Percentiles rank a stretch among this genome's conserved stretches.
Evolutionary conservation across 2,329 filamentous ascomycete species (phyloP).

Genomic region (Ambrosiella cleistominuta): DNA sequence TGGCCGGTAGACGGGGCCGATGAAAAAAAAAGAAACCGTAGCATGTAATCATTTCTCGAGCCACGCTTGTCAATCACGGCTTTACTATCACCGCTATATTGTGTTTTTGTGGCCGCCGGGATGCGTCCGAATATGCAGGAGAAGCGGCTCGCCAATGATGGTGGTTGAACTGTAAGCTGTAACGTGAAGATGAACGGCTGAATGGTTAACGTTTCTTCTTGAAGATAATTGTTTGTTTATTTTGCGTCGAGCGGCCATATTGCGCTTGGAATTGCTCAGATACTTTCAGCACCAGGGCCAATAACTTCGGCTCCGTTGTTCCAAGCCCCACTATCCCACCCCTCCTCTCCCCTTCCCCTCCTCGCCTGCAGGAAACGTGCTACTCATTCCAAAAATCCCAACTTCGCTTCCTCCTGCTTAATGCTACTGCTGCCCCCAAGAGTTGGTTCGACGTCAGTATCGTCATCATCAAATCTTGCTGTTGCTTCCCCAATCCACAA

Average conservation of each 20-base stretch:
- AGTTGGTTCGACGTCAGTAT: background rate
- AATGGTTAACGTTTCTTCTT: background rate
- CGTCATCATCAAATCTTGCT: background rate
- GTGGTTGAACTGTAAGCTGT: background rate
- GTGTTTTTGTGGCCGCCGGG: background rate
- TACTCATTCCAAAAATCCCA: too few relatives aligned
- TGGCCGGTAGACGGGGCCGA: background rate
- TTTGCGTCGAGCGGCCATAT: background rate
- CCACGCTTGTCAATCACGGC: background rate
- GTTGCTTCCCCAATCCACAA: too few relatives aligned
- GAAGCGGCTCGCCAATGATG: background rate
- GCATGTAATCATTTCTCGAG: background rate
- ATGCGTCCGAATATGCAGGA: background rate
- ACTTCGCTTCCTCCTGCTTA: background rate
- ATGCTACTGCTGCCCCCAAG: background rate
- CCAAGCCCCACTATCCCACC: too few relatives aligned
- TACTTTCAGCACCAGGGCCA: background rate
- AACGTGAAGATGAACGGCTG: background rate
- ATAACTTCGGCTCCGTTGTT: too few relatives aligned
- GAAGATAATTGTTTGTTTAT: background rate
- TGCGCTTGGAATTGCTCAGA: background rate
- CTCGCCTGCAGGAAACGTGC: too few relatives aligned
- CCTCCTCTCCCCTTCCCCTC: too few relatives aligned
- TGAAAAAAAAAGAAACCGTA: background rate
- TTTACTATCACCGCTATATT: background rate